phyloP scores from a whole-genome alignment of 805 yeast genomes.

The Scheffersomyces spartinae region DNA sequence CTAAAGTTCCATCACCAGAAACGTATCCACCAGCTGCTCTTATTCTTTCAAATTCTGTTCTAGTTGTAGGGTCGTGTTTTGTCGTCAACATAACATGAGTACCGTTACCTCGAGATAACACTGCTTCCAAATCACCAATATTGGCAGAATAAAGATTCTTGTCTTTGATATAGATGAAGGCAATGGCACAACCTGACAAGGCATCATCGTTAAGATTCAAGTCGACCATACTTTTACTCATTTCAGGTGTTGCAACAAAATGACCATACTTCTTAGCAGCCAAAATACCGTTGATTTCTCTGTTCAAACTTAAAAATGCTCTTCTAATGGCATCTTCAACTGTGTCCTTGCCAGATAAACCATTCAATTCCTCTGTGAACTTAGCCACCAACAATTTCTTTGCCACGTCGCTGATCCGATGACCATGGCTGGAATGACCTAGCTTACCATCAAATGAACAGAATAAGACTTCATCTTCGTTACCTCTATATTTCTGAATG shows the following conservation, averaged over 20 bases:
- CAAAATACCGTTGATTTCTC: slow-evolving; percentile 61
- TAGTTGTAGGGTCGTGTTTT: slow-evolving; percentile 74
- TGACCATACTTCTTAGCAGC: slow-evolving; percentile 32
- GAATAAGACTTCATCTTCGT: slow-evolving; percentile 67
- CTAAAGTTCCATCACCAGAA: slow-evolving; percentile 71
- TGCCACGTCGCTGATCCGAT: slow-evolving; percentile 57
- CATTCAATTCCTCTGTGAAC: slow-evolving; percentile 56
- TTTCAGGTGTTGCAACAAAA: slow-evolving; percentile 25
- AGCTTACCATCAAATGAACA: slow-evolving; percentile 81
- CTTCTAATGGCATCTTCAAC: slow-evolving; percentile 70
- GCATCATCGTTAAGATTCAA: slow-evolving; percentile 52
- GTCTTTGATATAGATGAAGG: slow-evolving; percentile 69
- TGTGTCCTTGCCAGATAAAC: slow-evolving; percentile 28
- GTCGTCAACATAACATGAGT: slow-evolving; percentile 62
- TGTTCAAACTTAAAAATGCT: slow-evolving; percentile 69
- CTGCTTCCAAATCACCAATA: slow-evolving; percentile 81
- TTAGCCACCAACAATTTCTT: slow-evolving; percentile 60
- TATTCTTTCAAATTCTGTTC: slow-evolving; percentile 73
- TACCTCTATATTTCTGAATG: slow-evolving; percentile 77
- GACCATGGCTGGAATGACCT: slow-evolving; percentile 40
- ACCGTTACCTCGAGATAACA: slow-evolving; percentile 72
- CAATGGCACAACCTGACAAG: slow-evolving; percentile 73
- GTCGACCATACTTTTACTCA: slow-evolving; percentile 28
- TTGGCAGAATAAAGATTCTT: slow-evolving; percentile 69
- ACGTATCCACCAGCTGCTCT: slow-evolving; percentile 89